A percentile compares a stretch with the other conserved stretches of the same genome.
phyloP scores from a whole-genome alignment of 305 asterid species.

The Fraxinus sp. region DNA sequence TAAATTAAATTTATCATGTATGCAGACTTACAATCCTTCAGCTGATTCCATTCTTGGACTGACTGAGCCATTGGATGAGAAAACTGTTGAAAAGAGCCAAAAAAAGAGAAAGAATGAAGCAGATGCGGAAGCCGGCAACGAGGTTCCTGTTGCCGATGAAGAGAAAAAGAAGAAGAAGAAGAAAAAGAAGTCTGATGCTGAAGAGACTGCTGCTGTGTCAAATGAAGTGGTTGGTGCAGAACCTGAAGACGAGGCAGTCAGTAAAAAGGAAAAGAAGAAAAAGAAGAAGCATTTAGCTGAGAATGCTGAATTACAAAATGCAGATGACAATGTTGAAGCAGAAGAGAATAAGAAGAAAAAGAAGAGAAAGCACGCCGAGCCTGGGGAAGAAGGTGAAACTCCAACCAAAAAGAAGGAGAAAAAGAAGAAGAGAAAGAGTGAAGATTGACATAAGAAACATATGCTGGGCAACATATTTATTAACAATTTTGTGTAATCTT shows the following conservation, averaged over 20 bases:
- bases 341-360: conserved; percentile 38
- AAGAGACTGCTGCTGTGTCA: conserved; percentile 24
- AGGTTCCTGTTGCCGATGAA: conserved; percentile 30
- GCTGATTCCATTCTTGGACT: conserved; percentile 68
- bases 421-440: conserved; percentile 50
- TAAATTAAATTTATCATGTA: neutral
- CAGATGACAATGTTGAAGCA: conserved; percentile 31
- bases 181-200: conserved; percentile 33
- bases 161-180: conserved; percentile 38
- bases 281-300: conserved; percentile 43
- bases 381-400: conserved; percentile 32
- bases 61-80: conserved; percentile 41
- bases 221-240: conserved; percentile 32
- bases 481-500: conserved; percentile 1
- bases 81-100: neutral
- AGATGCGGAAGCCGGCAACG: conserved; percentile 23
- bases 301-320: conserved; percentile 31
- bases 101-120: conserved; percentile 2
- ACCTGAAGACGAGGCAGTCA: conserved; percentile 37
- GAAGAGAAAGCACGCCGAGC: neutral
- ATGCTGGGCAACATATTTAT: neutral
- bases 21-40: conserved; percentile 81
- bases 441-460: conserved; percentile 26
- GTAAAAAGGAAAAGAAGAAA: conserved; percentile 64
- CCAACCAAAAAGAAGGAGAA: conserved; percentile 44